Base-by-base conservation (phyloP, 2,329 filamentous ascomycete species). In the Arthroderma sp. region DNA sequence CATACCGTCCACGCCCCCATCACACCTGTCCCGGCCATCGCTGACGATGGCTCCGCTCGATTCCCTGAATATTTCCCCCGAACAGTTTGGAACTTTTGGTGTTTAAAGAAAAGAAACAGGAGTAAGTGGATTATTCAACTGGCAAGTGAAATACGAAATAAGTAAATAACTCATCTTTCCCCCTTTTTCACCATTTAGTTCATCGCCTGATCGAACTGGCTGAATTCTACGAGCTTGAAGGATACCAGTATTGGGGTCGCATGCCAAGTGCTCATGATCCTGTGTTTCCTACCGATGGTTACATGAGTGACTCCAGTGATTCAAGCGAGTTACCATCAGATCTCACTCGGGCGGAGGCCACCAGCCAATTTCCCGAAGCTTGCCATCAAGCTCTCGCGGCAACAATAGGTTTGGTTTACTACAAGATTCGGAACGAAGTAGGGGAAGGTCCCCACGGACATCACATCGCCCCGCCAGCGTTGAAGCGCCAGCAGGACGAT, bases 31-130 rank as follows among this genome's bases (percentile, higher is more conserved):
- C 63, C 63, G 1, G 48, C 59, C 29, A 52, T 65, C 29, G 52
- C 55, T 34, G 55, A 57, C 5, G 59, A 65, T 48, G 63, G 63
- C 8, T 50, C 58, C 5, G 47, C 65, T 11, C 52, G 53, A 37
- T 64, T 56, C 54, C 63, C 63, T 4, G 50, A 60, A 30, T 64
- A 61, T 42, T 65, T 66, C 37, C 63, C 63, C 15, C 49, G 55
- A 29, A 63, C 61, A 1, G 61, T 66, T 5, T 64, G 62, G 62
- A 56, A 61, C 37, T 66, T 66, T 46, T 66, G 63, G 63, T 63
- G 61, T 47, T 50, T 66, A 43, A 65, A 65, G 53, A 63, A 63
- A 52, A 54, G 57, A 50, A 65, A 58, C 50, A 52, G 61, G 51
- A 49, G 63, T 66, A 52, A 64, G 63, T 46, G 9, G 28, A 46